phyloP scores from a whole-genome alignment of 2,329 filamentous ascomycete species.

The Nothomitra cinnamomea region DNA sequence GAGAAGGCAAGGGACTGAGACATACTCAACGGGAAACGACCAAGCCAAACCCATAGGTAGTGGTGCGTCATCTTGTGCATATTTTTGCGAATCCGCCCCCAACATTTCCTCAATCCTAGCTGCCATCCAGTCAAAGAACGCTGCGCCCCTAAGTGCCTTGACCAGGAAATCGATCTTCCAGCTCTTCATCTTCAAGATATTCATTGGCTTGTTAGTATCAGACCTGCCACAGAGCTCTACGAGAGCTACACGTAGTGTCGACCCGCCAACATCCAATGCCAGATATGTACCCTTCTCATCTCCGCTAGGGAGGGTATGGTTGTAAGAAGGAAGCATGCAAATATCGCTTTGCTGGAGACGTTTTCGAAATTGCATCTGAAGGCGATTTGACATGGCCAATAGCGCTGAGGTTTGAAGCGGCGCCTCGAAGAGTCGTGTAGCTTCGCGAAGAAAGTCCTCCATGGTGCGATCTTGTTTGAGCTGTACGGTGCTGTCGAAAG shows the following conservation, averaged over 20 bases:
- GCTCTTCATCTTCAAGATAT: conserved; percentile 35
- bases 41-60: conserved; percentile 45
- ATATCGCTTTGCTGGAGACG: conserved; percentile 38
- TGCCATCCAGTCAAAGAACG: conserved; percentile 53
- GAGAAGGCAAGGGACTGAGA: conserved; percentile 4
- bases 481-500: background rate
- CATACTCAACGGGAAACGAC: conserved; percentile 46
- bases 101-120: conserved; percentile 37
- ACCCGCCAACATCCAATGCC: conserved; percentile 48
- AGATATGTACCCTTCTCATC: conserved; percentile 41
- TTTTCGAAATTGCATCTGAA: conserved; percentile 34
- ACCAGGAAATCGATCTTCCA: conserved; percentile 39
- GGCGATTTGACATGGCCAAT: conserved; percentile 25
- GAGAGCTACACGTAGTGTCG: conserved; percentile 45
- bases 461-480: conserved; percentile 18
- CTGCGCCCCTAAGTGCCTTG: conserved; percentile 34
- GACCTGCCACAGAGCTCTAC: conserved; percentile 35
- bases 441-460: conserved; percentile 29
- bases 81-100: conserved; percentile 14
- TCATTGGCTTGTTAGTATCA: conserved; percentile 29
- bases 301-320: conserved; percentile 41
- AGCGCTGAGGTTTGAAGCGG: conserved; percentile 24
- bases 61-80: conserved; percentile 19
- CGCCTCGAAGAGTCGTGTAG: conserved; percentile 26
- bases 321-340: conserved; percentile 50